Evolutionary conservation across 2,329 filamentous ascomycete genomes (phyloP).

Genomic region (Claviceps paspali): DNA sequence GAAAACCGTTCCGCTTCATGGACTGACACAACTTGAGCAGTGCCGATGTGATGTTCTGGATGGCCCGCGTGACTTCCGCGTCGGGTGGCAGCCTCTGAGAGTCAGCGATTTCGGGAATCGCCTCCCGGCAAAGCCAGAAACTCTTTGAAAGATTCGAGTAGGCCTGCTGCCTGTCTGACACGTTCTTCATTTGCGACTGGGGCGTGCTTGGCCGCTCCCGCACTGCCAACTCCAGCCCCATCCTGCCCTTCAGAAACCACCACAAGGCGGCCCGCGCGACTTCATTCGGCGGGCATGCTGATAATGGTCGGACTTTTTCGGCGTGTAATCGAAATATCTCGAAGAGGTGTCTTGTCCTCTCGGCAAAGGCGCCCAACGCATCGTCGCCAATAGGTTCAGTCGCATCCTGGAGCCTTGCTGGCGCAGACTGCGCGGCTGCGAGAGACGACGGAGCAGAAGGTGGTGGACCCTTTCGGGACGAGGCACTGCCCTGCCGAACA

Average conservation of each 20-base stretch:
- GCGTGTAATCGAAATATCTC: constrained; percentile 66
- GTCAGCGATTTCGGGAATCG: constrained; percentile 33
- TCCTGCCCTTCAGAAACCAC: constrained; percentile 80
- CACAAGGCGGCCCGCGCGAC: constrained; percentile 62
- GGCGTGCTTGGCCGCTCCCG: constrained; percentile 41
- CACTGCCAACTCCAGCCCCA: constrained; percentile 57
- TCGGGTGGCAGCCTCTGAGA: constrained; percentile 26
- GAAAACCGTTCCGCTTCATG: constrained; percentile 69
- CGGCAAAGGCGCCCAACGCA: constrained; percentile 54
- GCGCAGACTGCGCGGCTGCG: constrained; percentile 17
- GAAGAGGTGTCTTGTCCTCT: constrained; percentile 56
- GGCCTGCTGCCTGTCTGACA: constrained; percentile 53
- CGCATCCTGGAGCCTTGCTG: constrained; percentile 27
- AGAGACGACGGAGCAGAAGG: constrained; percentile 8
- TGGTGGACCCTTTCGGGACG: constrained; percentile 11
- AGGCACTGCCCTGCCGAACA: constrained; percentile 11
- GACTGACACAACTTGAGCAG: constrained; percentile 63
- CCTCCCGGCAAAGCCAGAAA: constrained; percentile 58
- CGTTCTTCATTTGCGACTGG: constrained; percentile 36
- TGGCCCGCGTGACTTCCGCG: constrained; percentile 34
- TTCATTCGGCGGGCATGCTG: constrained; percentile 46
- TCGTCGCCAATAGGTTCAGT: constrained; percentile 39
- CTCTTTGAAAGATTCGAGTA: constrained; percentile 76
- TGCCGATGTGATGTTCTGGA: constrained; percentile 44
- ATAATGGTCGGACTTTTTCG: constrained; percentile 53